A percentile compares a stretch with the other conserved stretches of the same genome.
phyloP scores from a whole-genome alignment of 495 filamentous ascomycete genomes.

The Xylaria palmicola region DNA sequence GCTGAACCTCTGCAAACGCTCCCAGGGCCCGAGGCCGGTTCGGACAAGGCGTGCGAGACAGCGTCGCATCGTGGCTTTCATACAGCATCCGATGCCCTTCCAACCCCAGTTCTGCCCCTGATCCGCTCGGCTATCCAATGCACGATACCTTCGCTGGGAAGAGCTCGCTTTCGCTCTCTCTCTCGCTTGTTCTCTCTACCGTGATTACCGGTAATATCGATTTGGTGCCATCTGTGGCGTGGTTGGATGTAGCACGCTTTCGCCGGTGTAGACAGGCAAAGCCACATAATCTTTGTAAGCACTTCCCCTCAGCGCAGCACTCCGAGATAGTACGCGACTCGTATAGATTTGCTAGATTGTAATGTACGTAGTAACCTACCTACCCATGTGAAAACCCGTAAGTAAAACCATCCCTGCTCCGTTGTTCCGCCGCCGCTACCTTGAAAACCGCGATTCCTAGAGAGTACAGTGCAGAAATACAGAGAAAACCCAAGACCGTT shows the following conservation, averaged over 20 bases:
- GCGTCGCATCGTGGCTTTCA: conserved; percentile 7
- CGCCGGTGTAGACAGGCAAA: no score
- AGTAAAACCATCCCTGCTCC: background rate
- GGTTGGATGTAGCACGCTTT: no score
- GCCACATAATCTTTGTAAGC: no score
- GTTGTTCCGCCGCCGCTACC: background rate
- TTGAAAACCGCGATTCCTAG: background rate
- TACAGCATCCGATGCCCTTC: background rate
- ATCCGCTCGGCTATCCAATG: background rate
- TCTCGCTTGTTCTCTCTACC: no score
- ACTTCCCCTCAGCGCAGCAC: no score
- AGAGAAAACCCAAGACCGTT: background rate
- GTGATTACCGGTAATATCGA: no score
- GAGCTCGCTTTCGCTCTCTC: no score
- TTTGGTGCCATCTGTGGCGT: no score
- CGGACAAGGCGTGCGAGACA: background rate
- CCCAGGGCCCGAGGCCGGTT: background rate
- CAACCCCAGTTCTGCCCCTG: background rate
- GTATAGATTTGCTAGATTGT: no score
- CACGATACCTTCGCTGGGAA: no score
- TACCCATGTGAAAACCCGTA: background rate
- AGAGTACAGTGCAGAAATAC: background rate
- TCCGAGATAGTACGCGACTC: no score
- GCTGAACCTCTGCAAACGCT: no score
- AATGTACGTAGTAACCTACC: background rate